These are phyloP conservation scores for Ceratocystis cubensis DNA, from an alignment of 2,329 filamentous ascomycete genomes.

Conservation along the genomic window DNA sequence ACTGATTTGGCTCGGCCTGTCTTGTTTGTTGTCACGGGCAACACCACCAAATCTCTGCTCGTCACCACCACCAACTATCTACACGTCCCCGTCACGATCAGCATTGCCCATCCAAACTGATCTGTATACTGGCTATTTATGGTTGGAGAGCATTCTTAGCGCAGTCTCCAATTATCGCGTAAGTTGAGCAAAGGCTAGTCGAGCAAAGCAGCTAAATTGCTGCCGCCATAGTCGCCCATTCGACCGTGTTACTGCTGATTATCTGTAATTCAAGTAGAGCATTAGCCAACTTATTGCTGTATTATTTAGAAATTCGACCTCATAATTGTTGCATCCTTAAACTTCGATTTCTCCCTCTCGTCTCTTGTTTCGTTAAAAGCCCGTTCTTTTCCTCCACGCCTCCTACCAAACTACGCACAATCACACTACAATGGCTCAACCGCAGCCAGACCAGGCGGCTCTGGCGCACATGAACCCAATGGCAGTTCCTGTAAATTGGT, in stretches of 20 bases:
- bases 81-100: background rate
- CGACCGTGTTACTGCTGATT: too few relatives aligned
- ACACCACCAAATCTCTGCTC: background rate
- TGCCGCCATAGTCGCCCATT: too few relatives aligned
- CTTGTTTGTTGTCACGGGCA: slow-evolving; percentile 14
- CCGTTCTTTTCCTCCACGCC: background rate
- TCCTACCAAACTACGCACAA: background rate
- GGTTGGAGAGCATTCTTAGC: too few relatives aligned
- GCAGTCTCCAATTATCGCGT: background rate
- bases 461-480: slow-evolving; percentile 18
- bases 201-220: background rate
- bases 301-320: too few relatives aligned
- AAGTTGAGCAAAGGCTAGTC: background rate
- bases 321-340: background rate
- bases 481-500: slow-evolving; percentile 15
- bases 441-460: slow-evolving; percentile 15
- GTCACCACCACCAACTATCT: background rate
- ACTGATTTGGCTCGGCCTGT: background rate
- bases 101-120: background rate
- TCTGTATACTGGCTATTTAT: too few relatives aligned
- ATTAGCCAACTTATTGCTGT: too few relatives aligned
- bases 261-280: too few relatives aligned
- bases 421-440: slow-evolving; percentile 15
- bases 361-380: background rate
- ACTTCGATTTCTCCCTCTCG: background rate